Conservation (phyloP, 2,329 filamentous ascomycete species). For the Didymella exigua region DNA sequence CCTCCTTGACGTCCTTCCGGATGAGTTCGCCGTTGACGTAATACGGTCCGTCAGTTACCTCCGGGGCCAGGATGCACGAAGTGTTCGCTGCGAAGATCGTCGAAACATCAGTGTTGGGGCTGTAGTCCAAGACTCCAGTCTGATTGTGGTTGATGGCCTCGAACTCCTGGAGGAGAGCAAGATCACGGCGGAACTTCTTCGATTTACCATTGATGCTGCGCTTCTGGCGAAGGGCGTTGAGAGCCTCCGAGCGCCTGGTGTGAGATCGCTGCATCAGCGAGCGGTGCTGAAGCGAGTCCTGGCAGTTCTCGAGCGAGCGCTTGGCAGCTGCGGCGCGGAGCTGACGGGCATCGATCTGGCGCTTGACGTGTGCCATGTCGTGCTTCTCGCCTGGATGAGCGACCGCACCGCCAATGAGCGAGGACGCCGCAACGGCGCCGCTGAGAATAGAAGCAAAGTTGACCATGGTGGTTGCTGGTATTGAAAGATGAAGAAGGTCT, state of each 20-base stretch:
- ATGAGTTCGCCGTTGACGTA: slow-evolving; percentile 56
- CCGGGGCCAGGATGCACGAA: slow-evolving; percentile 33
- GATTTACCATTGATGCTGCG: slow-evolving; percentile 31
- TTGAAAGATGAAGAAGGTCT: neutral
- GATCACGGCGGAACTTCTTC: slow-evolving; percentile 34
- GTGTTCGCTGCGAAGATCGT: slow-evolving; percentile 32
- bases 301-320: slow-evolving; percentile 28
- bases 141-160: slow-evolving; percentile 41
- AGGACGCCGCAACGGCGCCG: slow-evolving; percentile 24
- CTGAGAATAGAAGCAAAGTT: slow-evolving; percentile 27
- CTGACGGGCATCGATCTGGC: slow-evolving; percentile 37
- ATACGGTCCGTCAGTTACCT: slow-evolving; percentile 34
- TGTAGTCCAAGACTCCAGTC: slow-evolving; percentile 28
- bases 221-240: slow-evolving; percentile 30
- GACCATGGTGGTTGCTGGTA: slow-evolving; percentile 20
- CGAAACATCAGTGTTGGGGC: slow-evolving; percentile 16
- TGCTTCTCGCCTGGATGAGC: slow-evolving; percentile 46
- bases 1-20: slow-evolving; percentile 55
- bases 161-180: slow-evolving; percentile 38
- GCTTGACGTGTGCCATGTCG: slow-evolving; percentile 36
- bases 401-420: slow-evolving; percentile 21
- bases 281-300: slow-evolving; percentile 25
- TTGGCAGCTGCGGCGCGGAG: slow-evolving; percentile 24
- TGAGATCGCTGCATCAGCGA: slow-evolving; percentile 27
- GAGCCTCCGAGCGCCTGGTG: slow-evolving; percentile 25